phyloP scores from a whole-genome alignment of 2,329 filamentous ascomycete genomes.

The Nemania abortiva region DNA sequence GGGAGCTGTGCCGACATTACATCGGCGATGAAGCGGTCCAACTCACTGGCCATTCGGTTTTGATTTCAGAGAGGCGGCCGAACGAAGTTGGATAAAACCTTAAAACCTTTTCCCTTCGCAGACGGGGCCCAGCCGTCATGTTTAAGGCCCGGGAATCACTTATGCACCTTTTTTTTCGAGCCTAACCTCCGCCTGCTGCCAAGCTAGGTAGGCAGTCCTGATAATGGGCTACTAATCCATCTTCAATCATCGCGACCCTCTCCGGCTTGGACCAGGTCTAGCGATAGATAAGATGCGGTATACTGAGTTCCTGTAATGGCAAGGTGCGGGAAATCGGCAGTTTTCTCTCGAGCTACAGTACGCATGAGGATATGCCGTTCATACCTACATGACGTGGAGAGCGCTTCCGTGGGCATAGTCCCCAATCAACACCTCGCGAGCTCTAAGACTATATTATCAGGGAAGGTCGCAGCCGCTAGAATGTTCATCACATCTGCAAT shows the following conservation, averaged over 20 bases:
- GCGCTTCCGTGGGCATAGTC: conserved; percentile 4
- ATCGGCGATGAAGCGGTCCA: conserved; percentile 14
- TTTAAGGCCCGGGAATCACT: background rate
- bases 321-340: conserved; percentile 3
- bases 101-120: background rate
- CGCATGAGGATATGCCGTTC: background rate
- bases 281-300: background rate
- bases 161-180: background rate
- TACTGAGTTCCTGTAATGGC: conserved; percentile 7
- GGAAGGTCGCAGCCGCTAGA: background rate
- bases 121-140: background rate
- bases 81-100: conserved; percentile 11
- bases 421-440: conserved; percentile 6
- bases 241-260: conserved; percentile 7
- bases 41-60: background rate
- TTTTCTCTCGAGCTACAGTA: background rate
- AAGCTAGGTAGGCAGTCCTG: conserved; percentile 7
- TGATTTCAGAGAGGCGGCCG: conserved; percentile 6
- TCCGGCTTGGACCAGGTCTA: conserved; percentile 5
- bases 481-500: background rate
- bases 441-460: background rate
- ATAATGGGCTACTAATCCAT: background rate
- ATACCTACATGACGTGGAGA: conserved; percentile 8
- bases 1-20: conserved; percentile 26
- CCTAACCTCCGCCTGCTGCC: background rate